Evolutionary conservation across 176 grass and related monocot genomes (phyloP), one percentile per base, ranked within the genome.

Genomic region (Hyparrhenia diplandra): DNA sequence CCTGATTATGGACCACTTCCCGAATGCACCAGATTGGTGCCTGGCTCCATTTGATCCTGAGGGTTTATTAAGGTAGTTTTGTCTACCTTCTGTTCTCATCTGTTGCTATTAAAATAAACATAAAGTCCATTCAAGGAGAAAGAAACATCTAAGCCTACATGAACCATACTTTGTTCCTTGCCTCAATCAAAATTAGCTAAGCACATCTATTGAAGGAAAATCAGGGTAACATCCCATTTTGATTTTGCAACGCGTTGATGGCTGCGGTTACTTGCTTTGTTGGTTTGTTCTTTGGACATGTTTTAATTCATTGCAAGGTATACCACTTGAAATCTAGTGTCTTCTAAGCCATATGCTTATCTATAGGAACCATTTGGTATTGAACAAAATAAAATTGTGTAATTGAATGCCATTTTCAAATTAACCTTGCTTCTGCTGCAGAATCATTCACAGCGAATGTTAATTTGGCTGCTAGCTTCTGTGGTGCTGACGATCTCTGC

Each of bases 41-140:
- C 66, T 89, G 40, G 92, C 95, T 62, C 95, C 95, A 69, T 98
- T 95, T 81, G 92, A 98, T 76, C 95, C 92, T 13, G 92, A 98
- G 76, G 95, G 95, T 82, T 83, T 98, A 72, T 74, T 98, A 84
- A 98, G 95, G 2, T n/a, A n/a, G n/a, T n/a, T n/a, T n/a, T n/a
- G n/a, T n/a, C n/a, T n/a, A n/a, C n/a, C n/a, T n/a, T n/a, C n/a
- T n/a, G n/a, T n/a, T n/a, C n/a, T n/a, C n/a, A n/a, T n/a, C n/a
- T n/a, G n/a, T n/a, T n/a, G n/a, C 79, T 63, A 47, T 54, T 55
- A 30, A 29, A 73, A 40, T 20, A 51, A 54, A 25, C 25, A 1
- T 25, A 35, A 13, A 69, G 6, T 6, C 35, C 21, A 21, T 9
- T 71, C 6, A 46, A 46, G 67, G 46, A 49, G 12, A 42, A 40